Conservation (phyloP, 208 protist genomes). For the Leishmania tarentolae region DNA sequence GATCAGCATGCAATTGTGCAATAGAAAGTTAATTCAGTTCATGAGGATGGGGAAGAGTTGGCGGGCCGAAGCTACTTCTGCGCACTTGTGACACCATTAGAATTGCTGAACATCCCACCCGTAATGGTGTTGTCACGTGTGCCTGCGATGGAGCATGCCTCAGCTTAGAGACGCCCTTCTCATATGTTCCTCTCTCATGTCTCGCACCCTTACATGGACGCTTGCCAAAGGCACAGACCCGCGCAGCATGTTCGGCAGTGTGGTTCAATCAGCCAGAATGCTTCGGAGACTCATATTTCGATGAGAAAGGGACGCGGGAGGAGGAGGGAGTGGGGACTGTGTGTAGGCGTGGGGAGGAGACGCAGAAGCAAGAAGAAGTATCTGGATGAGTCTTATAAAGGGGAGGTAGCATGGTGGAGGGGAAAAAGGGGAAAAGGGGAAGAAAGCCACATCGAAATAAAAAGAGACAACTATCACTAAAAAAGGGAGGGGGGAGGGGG, state of each 20-base stretch:
- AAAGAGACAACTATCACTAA: conserved; percentile 6
- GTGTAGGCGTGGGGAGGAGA: background rate
- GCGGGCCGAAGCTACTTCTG: background rate
- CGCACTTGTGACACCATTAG: background rate
- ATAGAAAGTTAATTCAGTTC: background rate
- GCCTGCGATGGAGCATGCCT: background rate
- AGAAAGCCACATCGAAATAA: background rate
- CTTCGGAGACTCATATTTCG: too few species aligned
- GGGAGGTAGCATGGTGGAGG: background rate
- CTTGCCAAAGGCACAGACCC: background rate
- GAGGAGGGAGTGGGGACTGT: background rate
- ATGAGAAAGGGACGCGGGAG: background rate
- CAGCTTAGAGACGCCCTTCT: background rate
- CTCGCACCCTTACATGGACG: background rate
- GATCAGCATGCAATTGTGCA: background rate
- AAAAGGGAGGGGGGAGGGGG: background rate
- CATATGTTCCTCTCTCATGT: background rate
- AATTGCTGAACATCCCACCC: background rate
- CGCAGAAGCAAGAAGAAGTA: background rate
- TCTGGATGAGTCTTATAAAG: too few species aligned
- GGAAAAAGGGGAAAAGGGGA: conserved; percentile 5
- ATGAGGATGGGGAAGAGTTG: background rate
- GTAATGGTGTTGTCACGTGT: background rate
- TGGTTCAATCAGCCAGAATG: background rate
- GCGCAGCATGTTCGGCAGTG: background rate